These are phyloP conservation scores for Helichrysum umbraculigerum DNA, from an alignment of 129 eudicot species.

Conservation along the genomic window DNA sequence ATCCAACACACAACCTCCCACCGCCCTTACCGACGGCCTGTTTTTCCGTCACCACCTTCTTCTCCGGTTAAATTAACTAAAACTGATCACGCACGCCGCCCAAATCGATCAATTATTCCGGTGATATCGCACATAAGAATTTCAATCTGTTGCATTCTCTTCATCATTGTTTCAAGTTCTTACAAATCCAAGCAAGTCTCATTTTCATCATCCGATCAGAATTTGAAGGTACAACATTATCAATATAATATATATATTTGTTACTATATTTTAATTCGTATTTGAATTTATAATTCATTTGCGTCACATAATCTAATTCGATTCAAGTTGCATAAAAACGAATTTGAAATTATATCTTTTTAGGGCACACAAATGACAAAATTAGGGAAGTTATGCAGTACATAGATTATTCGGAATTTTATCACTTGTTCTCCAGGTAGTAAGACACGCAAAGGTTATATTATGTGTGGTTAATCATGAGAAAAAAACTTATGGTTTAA, in stretches of 20 bases:
- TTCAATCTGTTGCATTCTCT: not conserved
- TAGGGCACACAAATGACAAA: constrained; percentile 26
- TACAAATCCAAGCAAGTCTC: constrained; percentile 23
- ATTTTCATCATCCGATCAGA: constrained; percentile 20
- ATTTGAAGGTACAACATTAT: constrained; percentile 1
- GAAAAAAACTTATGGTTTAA: not conserved
- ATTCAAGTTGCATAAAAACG: not conserved
- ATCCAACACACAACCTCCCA: constrained; percentile 5
- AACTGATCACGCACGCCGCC: not conserved
- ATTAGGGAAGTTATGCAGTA: not conserved
- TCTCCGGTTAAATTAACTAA: constrained; percentile 26
- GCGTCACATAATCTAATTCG: not conserved
- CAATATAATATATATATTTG: too few relatives aligned
- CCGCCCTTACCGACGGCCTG: constrained; percentile 16
- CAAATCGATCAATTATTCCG: not conserved
- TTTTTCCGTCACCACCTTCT: constrained; percentile 25
- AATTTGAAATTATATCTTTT: constrained; percentile 3
- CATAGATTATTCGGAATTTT: not conserved
- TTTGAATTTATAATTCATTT: not conserved
- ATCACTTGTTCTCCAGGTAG: not conserved
- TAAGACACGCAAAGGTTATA: not conserved
- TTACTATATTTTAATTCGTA: not conserved
- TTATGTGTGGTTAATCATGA: not conserved
- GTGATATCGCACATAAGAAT: not conserved
- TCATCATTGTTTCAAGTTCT: constrained; percentile 21